Evolutionary conservation across 108 stramenopile genomes (phyloP), one percentile per base, ranked within the genome.

Genomic region (Parietichytrium sp.): DNA sequence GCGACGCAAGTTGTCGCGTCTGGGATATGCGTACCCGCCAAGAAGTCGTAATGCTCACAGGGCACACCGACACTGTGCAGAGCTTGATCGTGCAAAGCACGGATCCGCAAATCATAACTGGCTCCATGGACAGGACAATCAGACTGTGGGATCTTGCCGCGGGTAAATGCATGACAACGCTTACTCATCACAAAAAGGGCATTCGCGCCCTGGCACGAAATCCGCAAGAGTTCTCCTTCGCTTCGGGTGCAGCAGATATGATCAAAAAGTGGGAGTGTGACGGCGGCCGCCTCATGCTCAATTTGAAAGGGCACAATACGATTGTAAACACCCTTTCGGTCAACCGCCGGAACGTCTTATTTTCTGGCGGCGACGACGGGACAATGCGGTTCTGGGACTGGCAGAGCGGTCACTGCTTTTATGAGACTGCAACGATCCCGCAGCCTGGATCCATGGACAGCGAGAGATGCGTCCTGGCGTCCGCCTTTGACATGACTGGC

Each of bases 11-110:
- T 48, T 95, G 95, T 4, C 86, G 99, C 15, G 97, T 98, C 3
- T 99, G 99, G 99, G 99, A 99, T 87, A 97, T 98, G 86, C 90
- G 99, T 33, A 95, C 97, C 52, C 96, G 96, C 86, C 88, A 93
- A 79, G 88, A 91, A 83, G 84, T 99, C 4, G 96, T 97, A 83
- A 87, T 90, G 47, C 90, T 99, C 83, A 85, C 87, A 4, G 99
- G 99, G 27, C 99, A 99, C 85, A 92, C 93, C 52, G 88, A 96
- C 81, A 96, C 97, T 2, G 96, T 99, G 2, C 96, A 91, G 0
- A 84, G 93, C 26, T 45, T 99, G 29, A 83, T 93, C 82, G 94
- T 95, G 38, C 94, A 97, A 51, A 82, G 93, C 10, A 93, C 93
- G 3, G 97, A 99, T 84, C 99, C 99, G 16, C 98, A 93, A 90